Evolutionary conservation across 129 eudicot genomes (phyloP), one percentile per base, ranked within the genome.

Genomic region (Logfia minima): DNA sequence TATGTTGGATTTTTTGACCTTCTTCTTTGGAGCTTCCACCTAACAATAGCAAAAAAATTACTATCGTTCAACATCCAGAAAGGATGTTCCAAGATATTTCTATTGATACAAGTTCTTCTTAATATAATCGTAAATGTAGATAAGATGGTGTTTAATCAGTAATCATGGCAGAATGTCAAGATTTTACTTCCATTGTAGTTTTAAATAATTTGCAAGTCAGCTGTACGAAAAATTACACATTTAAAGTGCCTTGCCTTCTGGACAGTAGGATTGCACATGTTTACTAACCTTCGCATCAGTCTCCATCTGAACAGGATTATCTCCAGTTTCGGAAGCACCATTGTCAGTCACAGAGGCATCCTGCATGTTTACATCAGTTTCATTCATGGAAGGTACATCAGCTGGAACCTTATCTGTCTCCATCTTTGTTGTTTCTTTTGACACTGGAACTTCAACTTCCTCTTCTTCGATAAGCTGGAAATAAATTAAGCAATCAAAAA

Each of bases 21-120:
- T 94, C 77, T 86, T 94, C 96, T 93, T 93, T 32, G 96, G 86
- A 77, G 88, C 93, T 75, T 93, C 96, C 75, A 80, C 97, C 98
- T 89, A 70, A 68, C 23, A 5, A 56, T 23, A 39, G 48, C 37
- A 75, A 8, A 23, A 23, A 13, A 5, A 7, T 55, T 64, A 39
- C 39, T 24, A 62, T 62, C 5, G 10, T 69, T 70, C 29, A 4
- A 32, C 13, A 32, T 61, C 14, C 19, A 51, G 5, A 31, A 28
- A n/a, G 53, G 34, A 51, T 8, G n/a, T 4, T 26, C 24, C 28
- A 21, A n/a, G 0, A 8, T 3, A 29, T 10, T 34, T 2, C 4
- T 16, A 21, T 24, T 11, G 22, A 31, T 55, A 39, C 31, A 59
- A 58, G 77, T 59, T 59, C 58, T 24, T 17, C 8, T 37, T 1